Conservation (phyloP, 1,284 basidiomycete genomes). For the Ceratobasidium theobromae region DNA sequence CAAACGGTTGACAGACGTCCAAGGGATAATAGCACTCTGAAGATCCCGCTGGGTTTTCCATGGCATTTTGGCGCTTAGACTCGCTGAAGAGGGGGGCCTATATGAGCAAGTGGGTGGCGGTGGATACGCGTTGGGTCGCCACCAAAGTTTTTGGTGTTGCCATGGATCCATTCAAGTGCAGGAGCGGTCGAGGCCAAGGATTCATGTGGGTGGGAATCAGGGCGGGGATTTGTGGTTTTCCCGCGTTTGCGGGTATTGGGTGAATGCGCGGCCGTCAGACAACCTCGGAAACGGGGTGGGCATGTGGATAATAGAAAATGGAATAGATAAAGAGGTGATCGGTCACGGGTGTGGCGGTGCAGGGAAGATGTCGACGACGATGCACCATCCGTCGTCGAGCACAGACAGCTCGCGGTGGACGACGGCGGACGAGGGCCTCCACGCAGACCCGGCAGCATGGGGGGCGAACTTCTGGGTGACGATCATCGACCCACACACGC, state of each 20-base stretch:
- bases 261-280: slow-evolving; percentile 45
- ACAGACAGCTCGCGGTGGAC: slow-evolving; percentile 16
- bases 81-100: too few relatives aligned
- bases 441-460: slow-evolving; percentile 47
- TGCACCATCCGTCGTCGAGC: slow-evolving; percentile 10
- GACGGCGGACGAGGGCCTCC: slow-evolving; percentile 5
- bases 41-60: too few relatives aligned
- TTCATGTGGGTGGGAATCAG: slow-evolving; percentile 42
- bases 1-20: too few relatives aligned
- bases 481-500: slow-evolving; percentile 77
- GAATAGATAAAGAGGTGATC: too few relatives aligned
- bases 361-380: too few relatives aligned
- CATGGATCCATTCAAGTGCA: slow-evolving; percentile 51
- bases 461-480: slow-evolving; percentile 88
- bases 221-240: too few relatives aligned
- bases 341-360: too few relatives aligned
- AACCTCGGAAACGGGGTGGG: too few relatives aligned
- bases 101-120: not conserved
- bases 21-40: too few relatives aligned
- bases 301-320: too few relatives aligned
- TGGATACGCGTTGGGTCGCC: slow-evolving; percentile 47
- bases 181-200: slow-evolving; percentile 48
- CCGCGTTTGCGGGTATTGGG: too few relatives aligned
- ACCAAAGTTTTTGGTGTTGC: slow-evolving; percentile 49
- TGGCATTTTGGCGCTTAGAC: too few relatives aligned